Evolutionary conservation across 192 early-diverging fungal genomes (phyloP).

Genomic region (Radiomyces spectabilis): DNA sequence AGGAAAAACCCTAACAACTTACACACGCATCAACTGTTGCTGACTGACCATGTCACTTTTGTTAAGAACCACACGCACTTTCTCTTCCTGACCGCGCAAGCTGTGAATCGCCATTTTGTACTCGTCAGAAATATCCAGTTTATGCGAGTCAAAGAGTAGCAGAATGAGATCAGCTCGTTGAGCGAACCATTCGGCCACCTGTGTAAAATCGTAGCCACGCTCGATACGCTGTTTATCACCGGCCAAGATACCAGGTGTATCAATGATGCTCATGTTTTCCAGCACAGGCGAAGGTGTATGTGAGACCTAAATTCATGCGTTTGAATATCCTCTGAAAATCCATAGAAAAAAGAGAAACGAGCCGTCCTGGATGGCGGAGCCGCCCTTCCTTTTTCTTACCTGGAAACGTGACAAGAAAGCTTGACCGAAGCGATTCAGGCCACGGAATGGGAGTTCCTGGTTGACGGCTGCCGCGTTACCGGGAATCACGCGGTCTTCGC

Average conservation of each 20-base stretch:
- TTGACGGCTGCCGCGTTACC: slow-evolving; percentile 83
- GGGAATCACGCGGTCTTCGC: slow-evolving; percentile 71
- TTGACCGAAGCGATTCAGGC: slow-evolving; percentile 73
- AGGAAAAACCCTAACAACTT: slow-evolving; percentile 19
- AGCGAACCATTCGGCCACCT: slow-evolving; percentile 81
- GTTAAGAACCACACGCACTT: slow-evolving; percentile 79
- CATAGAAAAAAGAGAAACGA: slow-evolving; percentile 8
- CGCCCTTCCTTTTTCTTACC: too few relatives aligned
- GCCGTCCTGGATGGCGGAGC: slow-evolving; percentile 10
- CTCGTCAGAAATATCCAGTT: slow-evolving; percentile 87
- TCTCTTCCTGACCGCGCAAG: slow-evolving; percentile 80
- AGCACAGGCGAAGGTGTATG: slow-evolving; percentile 69
- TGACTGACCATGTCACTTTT: slow-evolving; percentile 83
- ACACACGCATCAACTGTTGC: slow-evolving; percentile 84
- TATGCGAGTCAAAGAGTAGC: slow-evolving; percentile 83
- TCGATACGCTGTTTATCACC: slow-evolving; percentile 79
- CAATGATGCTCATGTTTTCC: slow-evolving; percentile 78
- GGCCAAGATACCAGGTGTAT: slow-evolving; percentile 86
- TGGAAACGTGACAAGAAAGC: slow-evolving; percentile 79
- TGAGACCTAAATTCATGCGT: slow-evolving; percentile 49
- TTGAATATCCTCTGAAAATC: too few relatives aligned
- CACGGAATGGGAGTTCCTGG: slow-evolving; percentile 74
- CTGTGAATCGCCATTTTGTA: slow-evolving; percentile 75
- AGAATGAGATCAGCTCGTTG: slow-evolving; percentile 79
- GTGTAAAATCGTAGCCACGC: slow-evolving; percentile 76